These are phyloP conservation scores for Amanita exitialis DNA, from an alignment of 768 basidiomycete genomes.

Conservation along the genomic window DNA sequence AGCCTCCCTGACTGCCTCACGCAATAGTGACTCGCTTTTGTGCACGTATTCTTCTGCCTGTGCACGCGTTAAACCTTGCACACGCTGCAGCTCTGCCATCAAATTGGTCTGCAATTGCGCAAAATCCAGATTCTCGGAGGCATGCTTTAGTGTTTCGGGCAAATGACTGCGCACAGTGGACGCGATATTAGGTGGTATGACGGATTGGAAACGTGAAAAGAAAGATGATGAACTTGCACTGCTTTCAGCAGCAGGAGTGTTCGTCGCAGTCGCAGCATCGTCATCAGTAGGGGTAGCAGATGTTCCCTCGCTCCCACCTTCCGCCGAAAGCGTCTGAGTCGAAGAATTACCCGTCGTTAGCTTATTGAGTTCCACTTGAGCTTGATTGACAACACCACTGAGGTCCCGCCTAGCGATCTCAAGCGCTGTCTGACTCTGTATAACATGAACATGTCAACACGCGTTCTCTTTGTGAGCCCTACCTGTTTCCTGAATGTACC, in stretches of 20 bases:
- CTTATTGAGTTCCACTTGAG: conserved; percentile 67
- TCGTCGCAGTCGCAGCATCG: conserved; percentile 9
- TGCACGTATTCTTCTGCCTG: conserved; percentile 82
- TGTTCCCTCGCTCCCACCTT: conserved; percentile 7
- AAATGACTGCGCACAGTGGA: conserved; percentile 57
- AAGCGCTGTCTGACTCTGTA: conserved; percentile 59
- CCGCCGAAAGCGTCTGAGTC: conserved; percentile 15
- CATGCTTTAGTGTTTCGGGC: conserved; percentile 55
- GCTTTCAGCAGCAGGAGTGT: conserved; percentile 14
- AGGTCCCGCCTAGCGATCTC: conserved; percentile 67
- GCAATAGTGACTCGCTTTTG: conserved; percentile 55
- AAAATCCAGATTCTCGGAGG: conserved; percentile 58
- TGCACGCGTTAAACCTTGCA: conserved; percentile 64
- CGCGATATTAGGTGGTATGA: conserved; percentile 66
- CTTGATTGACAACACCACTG: conserved; percentile 63
- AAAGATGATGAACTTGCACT: conserved; percentile 28
- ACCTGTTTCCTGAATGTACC: conserved; percentile 88
- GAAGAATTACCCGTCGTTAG: conserved; percentile 27
- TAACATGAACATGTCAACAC: conserved; percentile 4
- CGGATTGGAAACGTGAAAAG: conserved; percentile 62
- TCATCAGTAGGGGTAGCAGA: conserved; percentile 14
- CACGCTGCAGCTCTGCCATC: conserved; percentile 55
- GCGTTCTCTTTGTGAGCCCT: conserved; percentile 13
- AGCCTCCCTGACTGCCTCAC: conserved; percentile 70
- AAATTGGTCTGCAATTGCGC: conserved; percentile 56